phyloP scores from a whole-genome alignment of 306 rosid genomes.

The Gynostemma pentaphyllum region DNA sequence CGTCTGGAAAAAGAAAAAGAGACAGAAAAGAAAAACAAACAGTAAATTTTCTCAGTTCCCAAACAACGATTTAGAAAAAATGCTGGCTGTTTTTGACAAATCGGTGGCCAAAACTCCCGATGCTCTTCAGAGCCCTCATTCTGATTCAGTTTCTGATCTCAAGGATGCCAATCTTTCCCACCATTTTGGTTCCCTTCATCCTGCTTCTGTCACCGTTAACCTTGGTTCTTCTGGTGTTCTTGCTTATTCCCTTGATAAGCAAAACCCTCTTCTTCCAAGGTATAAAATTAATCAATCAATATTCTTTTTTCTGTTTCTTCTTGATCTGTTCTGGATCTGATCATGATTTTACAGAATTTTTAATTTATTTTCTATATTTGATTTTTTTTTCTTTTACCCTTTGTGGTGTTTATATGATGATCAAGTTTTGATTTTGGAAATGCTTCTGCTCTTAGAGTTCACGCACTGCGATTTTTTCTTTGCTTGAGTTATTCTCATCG shows the following conservation, averaged over 20 bases:
- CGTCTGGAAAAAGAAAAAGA: too few relatives aligned
- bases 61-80: slow-evolving; percentile 30
- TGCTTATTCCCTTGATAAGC: slow-evolving; percentile 48
- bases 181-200: slow-evolving; percentile 50
- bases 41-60: neutral
- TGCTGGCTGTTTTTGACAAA: slow-evolving; percentile 84
- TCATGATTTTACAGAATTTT: neutral
- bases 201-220: slow-evolving; percentile 60
- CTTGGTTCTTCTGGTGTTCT: slow-evolving; percentile 52
- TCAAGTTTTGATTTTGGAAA: neutral
- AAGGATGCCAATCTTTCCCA: slow-evolving; percentile 56
- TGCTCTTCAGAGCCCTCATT: slow-evolving; percentile 50
- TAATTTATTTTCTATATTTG: neutral
- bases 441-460: neutral
- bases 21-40: neutral
- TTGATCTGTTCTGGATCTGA: slow-evolving; percentile 4
- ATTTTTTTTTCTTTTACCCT: neutral
- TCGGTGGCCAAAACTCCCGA: slow-evolving; percentile 83
- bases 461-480: neutral
- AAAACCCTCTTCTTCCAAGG: slow-evolving; percentile 91
- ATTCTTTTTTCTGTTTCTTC: neutral
- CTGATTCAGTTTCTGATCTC: slow-evolving; percentile 50
- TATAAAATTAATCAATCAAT: too few relatives aligned
- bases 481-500: neutral
- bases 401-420: neutral